Evolutionary conservation across 441 rosid genomes (phyloP).

Genomic region (Populus tomentosa): DNA sequence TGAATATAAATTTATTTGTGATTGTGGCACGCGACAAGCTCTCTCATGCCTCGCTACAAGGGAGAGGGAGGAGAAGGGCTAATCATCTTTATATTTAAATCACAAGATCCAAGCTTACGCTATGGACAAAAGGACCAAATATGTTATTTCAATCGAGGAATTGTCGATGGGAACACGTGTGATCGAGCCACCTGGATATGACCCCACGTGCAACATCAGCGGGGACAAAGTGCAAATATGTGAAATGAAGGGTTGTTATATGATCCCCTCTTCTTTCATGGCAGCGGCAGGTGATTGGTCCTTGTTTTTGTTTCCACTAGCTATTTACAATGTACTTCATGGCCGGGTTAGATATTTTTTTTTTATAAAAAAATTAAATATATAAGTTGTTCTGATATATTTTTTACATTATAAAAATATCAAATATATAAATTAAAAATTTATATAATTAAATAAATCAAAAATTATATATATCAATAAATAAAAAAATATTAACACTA

Average conservation of each 20-base stretch:
- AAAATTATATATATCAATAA: too few species aligned
- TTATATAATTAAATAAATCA: too few species aligned
- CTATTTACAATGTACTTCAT: too few species aligned
- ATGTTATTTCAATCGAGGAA: neutral
- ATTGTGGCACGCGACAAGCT: slow-evolving; percentile 25
- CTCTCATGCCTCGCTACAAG: slow-evolving; percentile 2
- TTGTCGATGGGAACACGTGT: slow-evolving; percentile 15
- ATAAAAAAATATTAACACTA: too few species aligned
- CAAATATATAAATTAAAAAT: too few species aligned
- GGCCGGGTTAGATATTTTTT: too few species aligned
- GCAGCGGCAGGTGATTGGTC: neutral
- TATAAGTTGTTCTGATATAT: too few species aligned
- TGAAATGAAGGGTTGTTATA: neutral
- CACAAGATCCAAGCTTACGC: slow-evolving; percentile 30
- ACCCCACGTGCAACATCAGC: slow-evolving; percentile 18
- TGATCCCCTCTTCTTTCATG: neutral
- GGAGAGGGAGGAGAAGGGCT: neutral
- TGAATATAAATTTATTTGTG: neutral
- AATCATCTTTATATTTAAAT: slow-evolving; percentile 21
- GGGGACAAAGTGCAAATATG: neutral
- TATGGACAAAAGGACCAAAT: slow-evolving; percentile 9
- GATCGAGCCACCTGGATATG: slow-evolving; percentile 21
- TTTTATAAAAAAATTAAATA: too few species aligned
- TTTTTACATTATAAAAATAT: too few species aligned
- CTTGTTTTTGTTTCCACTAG: neutral